A percentile compares a stretch with the other conserved stretches of the same genome.
These are phyloP conservation scores for Cantharellus cinnabarinus DNA, from an alignment of 768 basidiomycete species.

Conservation along the genomic window DNA sequence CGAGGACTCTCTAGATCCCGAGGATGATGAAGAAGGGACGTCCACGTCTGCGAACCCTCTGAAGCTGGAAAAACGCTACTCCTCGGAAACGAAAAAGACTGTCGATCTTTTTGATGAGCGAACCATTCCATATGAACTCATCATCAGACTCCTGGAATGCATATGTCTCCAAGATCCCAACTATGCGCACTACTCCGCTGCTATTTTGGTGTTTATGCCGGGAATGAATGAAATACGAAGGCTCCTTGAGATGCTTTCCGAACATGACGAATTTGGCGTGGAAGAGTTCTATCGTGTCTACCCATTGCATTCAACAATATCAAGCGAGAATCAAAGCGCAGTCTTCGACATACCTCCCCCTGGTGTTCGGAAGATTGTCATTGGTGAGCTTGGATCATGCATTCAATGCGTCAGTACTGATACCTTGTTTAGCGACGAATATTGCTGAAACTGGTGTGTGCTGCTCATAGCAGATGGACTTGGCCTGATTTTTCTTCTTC, in stretches of 20 bases:
- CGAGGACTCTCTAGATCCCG: slow-evolving; percentile 42
- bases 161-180: slow-evolving; percentile 50
- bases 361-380: slow-evolving; percentile 80
- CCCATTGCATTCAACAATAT: slow-evolving; percentile 82
- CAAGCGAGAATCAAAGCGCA: slow-evolving; percentile 73
- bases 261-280: slow-evolving; percentile 53
- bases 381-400: slow-evolving; percentile 30
- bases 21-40: slow-evolving; percentile 42
- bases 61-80: slow-evolving; percentile 65
- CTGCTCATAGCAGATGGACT: not conserved
- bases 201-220: slow-evolving; percentile 83
- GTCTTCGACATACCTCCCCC: slow-evolving; percentile 76
- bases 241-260: slow-evolving; percentile 57
- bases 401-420: slow-evolving; percentile 8
- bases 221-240: slow-evolving; percentile 86
- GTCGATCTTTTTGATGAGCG: slow-evolving; percentile 77
- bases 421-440: slow-evolving; percentile 43
- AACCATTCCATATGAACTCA: slow-evolving; percentile 78
- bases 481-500: not conserved
- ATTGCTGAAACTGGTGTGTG: slow-evolving; percentile 72
- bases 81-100: slow-evolving; percentile 47
- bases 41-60: slow-evolving; percentile 3
- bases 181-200: slow-evolving; percentile 42
- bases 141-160: slow-evolving; percentile 60
- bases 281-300: slow-evolving; percentile 47